Base-by-base conservation (phyloP, 306 rosid genomes). In the Lagenaria siceraria region DNA sequence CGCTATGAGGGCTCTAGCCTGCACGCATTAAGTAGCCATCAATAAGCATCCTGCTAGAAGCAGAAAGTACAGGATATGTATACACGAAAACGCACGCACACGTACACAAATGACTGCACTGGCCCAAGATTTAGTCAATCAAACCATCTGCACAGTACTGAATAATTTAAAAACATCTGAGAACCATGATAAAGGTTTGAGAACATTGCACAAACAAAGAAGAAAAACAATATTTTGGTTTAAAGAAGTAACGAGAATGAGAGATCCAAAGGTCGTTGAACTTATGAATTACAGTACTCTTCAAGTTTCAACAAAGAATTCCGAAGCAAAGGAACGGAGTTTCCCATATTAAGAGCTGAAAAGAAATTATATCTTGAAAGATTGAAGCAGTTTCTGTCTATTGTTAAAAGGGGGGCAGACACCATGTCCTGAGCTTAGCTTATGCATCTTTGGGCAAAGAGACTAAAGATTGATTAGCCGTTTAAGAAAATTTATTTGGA, bases 1-100 rank as follows among this genome's bases (percentile, higher is more conserved):
- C 19, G 86, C 79, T 78, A 93, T 87, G 69, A 89, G 83, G 72
- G 91, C 86, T 81, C 80, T 91, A 76, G 88, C 89, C 98, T 93
- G 93, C 85, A 86, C 62, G 19, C 29, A 36, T 33, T 12, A 19
- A 51, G 46, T 73, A 18, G 19, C 21, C 5, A 3, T 10, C 8
- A 72, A 73, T 29, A 18, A 19, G 61, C 77, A 51, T 17, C 27
- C 46, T 29, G 76, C 61, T 27, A 29, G 61, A 73, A 51, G 77
- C 27, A 52, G 10, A 73, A 27, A 54, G 43, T 72, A 72, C 58
- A 22, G 25, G 25, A 48, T 7, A 8, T 8, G 42, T 24, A 71
- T 25, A 71, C 14, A 46, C 25, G 0, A 71, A 48, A 46, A 49
- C 35, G 15, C 58, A 72, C 48, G 52, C 29, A 51, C 27, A 73